Percentiles rank a stretch among this genome's conserved stretches.
Evolutionary conservation across 176 grass and related monocot genomes (phyloP).

Genomic region (Zoysia pacifica): DNA sequence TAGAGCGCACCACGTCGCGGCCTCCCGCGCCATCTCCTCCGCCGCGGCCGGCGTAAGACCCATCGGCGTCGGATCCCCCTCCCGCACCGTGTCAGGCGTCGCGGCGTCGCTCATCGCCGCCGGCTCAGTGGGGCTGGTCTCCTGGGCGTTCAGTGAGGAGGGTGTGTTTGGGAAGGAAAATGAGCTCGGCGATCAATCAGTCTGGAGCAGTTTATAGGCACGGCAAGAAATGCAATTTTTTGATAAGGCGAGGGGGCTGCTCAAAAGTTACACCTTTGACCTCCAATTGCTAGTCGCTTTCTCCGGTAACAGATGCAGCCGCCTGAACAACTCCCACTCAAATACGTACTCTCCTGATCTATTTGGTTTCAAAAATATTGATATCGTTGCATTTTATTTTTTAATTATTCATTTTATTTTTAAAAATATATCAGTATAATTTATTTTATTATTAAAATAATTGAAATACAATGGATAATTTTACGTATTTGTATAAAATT

Average conservation of each 20-base stretch:
- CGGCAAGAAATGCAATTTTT: neutral
- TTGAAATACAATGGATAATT: too few relatives aligned
- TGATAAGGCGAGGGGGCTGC: conserved; percentile 10
- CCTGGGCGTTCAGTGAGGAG: neutral
- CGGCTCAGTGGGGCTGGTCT: neutral
- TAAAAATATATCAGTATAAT: too few relatives aligned
- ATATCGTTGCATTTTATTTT: too few relatives aligned
- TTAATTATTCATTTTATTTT: too few relatives aligned
- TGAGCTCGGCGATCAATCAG: neutral
- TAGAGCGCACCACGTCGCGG: conserved; percentile 56
- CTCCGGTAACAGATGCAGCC: neutral
- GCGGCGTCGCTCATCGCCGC: conserved; percentile 33
- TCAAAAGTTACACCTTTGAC: neutral
- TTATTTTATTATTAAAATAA: too few relatives aligned
- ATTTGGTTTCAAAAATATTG: too few relatives aligned
- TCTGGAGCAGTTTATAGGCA: neutral
- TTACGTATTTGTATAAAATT: too few relatives aligned
- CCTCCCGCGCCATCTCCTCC: conserved; percentile 52
- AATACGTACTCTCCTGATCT: neutral
- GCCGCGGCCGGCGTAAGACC: conserved; percentile 21
- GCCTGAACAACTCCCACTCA: neutral
- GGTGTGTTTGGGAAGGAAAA: conserved; percentile 25
- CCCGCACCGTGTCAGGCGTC: neutral
- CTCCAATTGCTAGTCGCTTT: too few relatives aligned
- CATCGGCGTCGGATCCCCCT: neutral